Percentiles rank a stretch among this genome's conserved stretches.
These are phyloP conservation scores for Linanthus parryae DNA, from an alignment of 148 eudicot species.

Conservation along the genomic window DNA sequence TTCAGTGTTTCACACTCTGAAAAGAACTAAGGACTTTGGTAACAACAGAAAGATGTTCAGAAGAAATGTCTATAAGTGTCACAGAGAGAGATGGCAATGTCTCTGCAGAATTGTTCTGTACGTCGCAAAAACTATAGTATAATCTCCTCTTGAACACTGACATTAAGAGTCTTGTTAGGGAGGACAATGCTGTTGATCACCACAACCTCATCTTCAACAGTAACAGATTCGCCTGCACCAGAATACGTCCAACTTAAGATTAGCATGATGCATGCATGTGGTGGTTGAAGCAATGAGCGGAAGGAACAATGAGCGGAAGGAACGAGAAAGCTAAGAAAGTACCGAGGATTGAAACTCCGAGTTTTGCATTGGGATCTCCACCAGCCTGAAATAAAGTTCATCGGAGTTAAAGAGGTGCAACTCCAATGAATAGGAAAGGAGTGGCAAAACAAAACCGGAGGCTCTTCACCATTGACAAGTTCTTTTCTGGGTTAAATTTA, in stretches of 20 bases:
- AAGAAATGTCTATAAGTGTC: too few relatives aligned
- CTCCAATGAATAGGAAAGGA: not conserved
- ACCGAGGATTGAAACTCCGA: slow-evolving; percentile 75
- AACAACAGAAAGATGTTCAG: too few relatives aligned
- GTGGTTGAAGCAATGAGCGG: not conserved
- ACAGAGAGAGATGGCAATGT: too few relatives aligned
- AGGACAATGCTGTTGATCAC: slow-evolving; percentile 63
- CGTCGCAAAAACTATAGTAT: slow-evolving; percentile 25
- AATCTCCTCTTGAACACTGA: slow-evolving; percentile 77
- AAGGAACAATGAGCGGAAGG: not conserved
- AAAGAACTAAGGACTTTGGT: too few relatives aligned
- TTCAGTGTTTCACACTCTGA: too few relatives aligned
- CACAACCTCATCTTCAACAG: slow-evolving; percentile 69
- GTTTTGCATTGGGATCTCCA: slow-evolving; percentile 67
- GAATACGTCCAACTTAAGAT: not conserved
- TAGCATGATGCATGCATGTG: not conserved
- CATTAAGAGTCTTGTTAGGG: slow-evolving; percentile 78
- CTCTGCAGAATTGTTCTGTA: too few relatives aligned
- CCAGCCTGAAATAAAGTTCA: slow-evolving; percentile 36
- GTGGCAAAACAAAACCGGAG: not conserved
- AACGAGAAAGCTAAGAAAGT: slow-evolving; percentile 8
- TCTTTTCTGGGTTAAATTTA: too few relatives aligned
- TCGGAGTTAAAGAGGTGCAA: not conserved
- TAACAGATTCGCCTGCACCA: slow-evolving; percentile 54
- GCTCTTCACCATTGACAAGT: too few relatives aligned